A percentile compares a stretch with the other conserved stretches of the same genome.
phyloP scores from a whole-genome alignment of 1,284 basidiomycete genomes.

The Macrocystidia cucumis region DNA sequence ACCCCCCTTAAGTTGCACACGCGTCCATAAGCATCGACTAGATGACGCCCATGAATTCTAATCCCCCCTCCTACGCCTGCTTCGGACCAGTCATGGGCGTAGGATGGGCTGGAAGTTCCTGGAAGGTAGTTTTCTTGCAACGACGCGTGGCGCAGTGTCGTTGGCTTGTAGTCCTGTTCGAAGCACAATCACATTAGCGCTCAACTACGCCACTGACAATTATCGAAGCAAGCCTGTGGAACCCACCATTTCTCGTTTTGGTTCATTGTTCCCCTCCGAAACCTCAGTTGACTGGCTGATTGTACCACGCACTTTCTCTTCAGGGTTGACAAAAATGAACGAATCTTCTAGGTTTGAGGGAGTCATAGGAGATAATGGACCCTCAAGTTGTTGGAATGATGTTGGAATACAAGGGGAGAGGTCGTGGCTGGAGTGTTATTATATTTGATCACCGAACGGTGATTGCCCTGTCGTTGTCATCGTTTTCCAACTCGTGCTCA shows the following conservation, averaged over 20 bases:
- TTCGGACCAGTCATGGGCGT: constrained; percentile 70
- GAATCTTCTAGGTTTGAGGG: constrained; percentile 18
- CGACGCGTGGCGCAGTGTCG: constrained; percentile 33
- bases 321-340: constrained; percentile 21
- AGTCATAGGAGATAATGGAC: too few species aligned
- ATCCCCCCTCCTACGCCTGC: constrained; percentile 52
- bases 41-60: constrained; percentile 58
- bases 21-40: constrained; percentile 71
- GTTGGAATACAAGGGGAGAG: too few species aligned
- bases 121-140: constrained; percentile 29
- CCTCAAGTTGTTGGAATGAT: too few species aligned
- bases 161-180: background rate
- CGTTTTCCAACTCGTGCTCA: too few species aligned
- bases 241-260: background rate
- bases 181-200: background rate
- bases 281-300: background rate
- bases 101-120: constrained; percentile 38
- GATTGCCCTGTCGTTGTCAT: too few species aligned
- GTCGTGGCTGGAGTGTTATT: too few species aligned
- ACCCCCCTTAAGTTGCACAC: constrained; percentile 75
- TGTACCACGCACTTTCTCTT: too few species aligned
- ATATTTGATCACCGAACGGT: too few species aligned
- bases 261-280: background rate
- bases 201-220: background rate
- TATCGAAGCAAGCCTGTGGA: constrained; percentile 5